These are phyloP conservation scores for Colletotrichum karsti DNA, from an alignment of 2,329 filamentous ascomycete genomes.

Conservation along the genomic window DNA sequence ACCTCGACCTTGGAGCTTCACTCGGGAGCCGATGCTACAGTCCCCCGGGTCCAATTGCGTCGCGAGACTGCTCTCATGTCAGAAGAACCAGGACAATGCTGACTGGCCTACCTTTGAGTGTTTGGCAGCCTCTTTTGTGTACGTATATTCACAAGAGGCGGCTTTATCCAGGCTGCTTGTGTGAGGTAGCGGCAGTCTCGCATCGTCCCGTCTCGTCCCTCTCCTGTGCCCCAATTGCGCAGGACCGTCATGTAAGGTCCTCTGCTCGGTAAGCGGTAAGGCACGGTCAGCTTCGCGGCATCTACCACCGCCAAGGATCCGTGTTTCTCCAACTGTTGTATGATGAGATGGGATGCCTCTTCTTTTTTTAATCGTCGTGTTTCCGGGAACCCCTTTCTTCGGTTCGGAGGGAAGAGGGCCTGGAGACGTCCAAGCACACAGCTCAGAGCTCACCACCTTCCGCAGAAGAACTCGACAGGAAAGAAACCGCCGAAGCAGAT, in stretches of 20 bases:
- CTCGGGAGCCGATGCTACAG: conserved; percentile 11
- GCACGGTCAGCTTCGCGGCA: background rate
- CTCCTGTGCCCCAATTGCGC: background rate
- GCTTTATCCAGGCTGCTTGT: background rate
- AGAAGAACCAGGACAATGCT: conserved; percentile 4
- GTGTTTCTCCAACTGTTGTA: background rate
- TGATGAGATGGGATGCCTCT: conserved; percentile 6
- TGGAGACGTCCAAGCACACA: background rate
- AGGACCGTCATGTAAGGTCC: conserved; percentile 12
- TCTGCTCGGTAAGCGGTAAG: background rate
- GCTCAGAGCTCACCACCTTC: background rate
- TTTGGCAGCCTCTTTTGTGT: background rate
- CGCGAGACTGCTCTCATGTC: background rate
- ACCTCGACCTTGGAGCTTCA: conserved; percentile 3
- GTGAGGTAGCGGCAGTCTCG: no score
- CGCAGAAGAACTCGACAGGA: background rate
- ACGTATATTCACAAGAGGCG: background rate
- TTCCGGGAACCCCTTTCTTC: conserved; percentile 10
- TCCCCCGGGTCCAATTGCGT: conserved; percentile 1
- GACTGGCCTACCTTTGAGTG: background rate
- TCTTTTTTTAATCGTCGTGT: background rate
- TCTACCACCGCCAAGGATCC: background rate
- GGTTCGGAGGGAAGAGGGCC: background rate
- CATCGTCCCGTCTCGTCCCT: conserved; percentile 10
- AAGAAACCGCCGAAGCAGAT: background rate